These are phyloP conservation scores for Phenoliferia sp. DNA, from an alignment of 1,284 basidiomycete genomes.

Conservation along the genomic window DNA sequence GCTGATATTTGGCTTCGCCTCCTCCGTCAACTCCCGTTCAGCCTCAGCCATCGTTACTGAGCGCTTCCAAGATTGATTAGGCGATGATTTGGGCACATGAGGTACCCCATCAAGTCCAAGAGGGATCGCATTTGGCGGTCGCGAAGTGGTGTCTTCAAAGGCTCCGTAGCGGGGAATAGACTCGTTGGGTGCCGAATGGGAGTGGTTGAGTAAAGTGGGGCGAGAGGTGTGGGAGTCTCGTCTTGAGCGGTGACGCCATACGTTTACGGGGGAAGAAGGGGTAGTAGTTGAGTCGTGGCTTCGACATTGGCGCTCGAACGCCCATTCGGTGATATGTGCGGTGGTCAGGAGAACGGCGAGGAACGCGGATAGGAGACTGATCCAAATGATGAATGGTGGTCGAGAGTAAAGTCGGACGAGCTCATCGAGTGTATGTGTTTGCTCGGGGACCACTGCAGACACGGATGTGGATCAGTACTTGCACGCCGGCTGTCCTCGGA, in stretches of 20 bases:
- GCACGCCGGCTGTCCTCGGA: too few relatives aligned
- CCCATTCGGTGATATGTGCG: constrained; percentile 59
- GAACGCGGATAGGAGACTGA: constrained; percentile 63
- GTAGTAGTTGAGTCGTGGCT: constrained; percentile 36
- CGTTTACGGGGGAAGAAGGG: background rate
- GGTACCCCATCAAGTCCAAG: too few relatives aligned
- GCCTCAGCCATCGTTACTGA: constrained; percentile 1
- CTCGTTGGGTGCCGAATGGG: background rate
- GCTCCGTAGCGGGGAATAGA: background rate
- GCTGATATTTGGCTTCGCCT: constrained; percentile 17
- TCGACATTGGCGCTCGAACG: constrained; percentile 51
- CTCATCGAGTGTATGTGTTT: constrained; percentile 82
- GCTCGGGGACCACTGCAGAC: constrained; percentile 71
- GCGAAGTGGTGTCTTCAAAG: background rate
- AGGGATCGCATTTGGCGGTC: too few relatives aligned
- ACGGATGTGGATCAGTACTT: background rate
- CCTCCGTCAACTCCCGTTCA: constrained; percentile 5
- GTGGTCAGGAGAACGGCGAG: constrained; percentile 59
- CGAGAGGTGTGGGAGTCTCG: background rate
- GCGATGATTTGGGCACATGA: background rate
- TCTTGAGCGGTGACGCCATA: background rate
- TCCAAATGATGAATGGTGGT: constrained; percentile 74
- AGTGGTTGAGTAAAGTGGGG: background rate
- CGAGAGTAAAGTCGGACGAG: constrained; percentile 72
- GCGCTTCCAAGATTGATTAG: background rate